Evolutionary conservation across 2,329 filamentous ascomycete species (phyloP), one percentile per base, ranked within the genome.

Genomic region (Scedosporium apiospermum): DNA sequence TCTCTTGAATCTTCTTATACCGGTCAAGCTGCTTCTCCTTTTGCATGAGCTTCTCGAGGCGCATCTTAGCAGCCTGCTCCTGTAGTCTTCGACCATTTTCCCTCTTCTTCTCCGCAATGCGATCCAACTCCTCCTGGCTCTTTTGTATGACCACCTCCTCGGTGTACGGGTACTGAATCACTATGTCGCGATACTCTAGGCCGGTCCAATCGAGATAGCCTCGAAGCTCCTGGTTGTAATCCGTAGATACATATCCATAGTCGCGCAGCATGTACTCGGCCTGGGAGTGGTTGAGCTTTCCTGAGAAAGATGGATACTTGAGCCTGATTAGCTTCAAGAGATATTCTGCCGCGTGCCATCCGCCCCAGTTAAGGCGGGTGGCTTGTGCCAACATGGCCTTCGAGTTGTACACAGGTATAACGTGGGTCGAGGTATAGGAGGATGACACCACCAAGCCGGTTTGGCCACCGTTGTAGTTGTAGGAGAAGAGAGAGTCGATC

Each of bases 11-110:
- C 64, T 91, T 85, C 71, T 91, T 92, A 79, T 93, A 97, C 74
- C 96, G 97, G 68, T 96, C 93, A 1, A 98, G 78, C 72, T 98
- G 93, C 71, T 96, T 87, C 75, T 99, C 95, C 75, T 99, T 99
- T 71, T 90, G 90, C 72, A 98, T 91, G 57, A 99, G 80, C 69
- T 96, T 96, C 67, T 99, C 95, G 0, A 99, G 78, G 6, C 95
- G 88, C 91, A 97, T 96, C 75, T 96, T 98, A 9, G 93, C 93
- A 0, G 95, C 95, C 74, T 99, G 95, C 69, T 97, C 92, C 73
- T 99, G 95, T 27, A 99, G 73, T 57, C 96, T 83, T 66, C 95
- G 83, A 0, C 95, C 95, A 68, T 91, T 95, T 75, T 99, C 95
- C 73, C 96, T 96, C 71, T 96, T 91, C 72, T 93, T 89, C 78